Evolutionary conservation across 768 basidiomycete species (phyloP), one percentile per base, ranked within the genome.

Genomic region (Saitozyma sp.): DNA sequence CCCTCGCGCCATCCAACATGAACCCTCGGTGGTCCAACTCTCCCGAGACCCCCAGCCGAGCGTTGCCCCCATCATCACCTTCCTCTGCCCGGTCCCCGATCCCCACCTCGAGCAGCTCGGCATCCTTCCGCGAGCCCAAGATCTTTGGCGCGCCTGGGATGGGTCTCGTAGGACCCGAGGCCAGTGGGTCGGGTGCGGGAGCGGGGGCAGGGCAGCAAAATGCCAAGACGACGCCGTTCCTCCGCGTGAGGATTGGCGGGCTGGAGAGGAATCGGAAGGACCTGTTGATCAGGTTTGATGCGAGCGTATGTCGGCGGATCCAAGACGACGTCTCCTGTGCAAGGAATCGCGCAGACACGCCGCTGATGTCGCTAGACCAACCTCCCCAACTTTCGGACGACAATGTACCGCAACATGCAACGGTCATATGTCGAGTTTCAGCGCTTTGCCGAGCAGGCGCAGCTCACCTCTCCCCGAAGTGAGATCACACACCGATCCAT

Each of bases 351-450:
- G 13, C 9, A 17, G 6, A 48, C 19, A 9, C 56, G 45, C n/a
- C 45, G 13, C 45, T 46, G 45, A 46, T 49, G 52, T 54, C 6
- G 14, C 8, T 78, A 97, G 94, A 96, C 94, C 48, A 98, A 97
- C 78, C 83, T 98, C 29, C 86, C 91, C 48, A 94, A 91, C 75
- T 99, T 73, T 57, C 54, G 76, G 6, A 76, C 74, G 1, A 64
- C 65, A 1, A 58, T 79, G 43, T 97, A 97, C 77, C 87, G 92
- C 67, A 94, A 96, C 77, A 89, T 97, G 62, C 94, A 92, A 50
- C 87, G 96, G 61, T 95, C 93, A 43, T 98, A 97, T 78, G 80
- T 88, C 72, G 96, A 99, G 78, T 97, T 96, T 79, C 89, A 92
- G 77, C 86, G 90, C 66, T 92, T 98, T 79, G 92, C 93, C 70